A percentile compares a stretch with the other conserved stretches of the same genome.
Evolutionary conservation across 1,284 basidiomycete genomes (phyloP).

Genomic region (Puccinia novopanici): DNA sequence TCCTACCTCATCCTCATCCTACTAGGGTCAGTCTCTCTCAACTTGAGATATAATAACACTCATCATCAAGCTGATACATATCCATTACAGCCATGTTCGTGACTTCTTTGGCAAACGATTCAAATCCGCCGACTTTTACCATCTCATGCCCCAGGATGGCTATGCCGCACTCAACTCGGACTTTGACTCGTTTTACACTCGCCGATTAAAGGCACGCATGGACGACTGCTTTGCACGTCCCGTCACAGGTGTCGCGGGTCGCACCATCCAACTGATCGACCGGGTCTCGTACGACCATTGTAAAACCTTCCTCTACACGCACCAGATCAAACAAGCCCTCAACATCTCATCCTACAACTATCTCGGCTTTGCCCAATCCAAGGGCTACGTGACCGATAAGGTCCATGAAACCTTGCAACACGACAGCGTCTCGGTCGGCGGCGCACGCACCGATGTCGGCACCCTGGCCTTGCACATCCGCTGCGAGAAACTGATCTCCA

Average conservation of each 20-base stretch:
- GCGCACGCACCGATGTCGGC: constrained; percentile 78
- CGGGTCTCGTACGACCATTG: constrained; percentile 81
- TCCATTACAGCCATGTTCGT: constrained; percentile 80
- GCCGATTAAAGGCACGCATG: constrained; percentile 87
- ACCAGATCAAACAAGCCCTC: constrained; percentile 79
- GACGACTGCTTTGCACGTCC: constrained; percentile 96
- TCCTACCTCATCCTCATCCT: constrained; percentile 53
- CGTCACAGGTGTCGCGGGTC: constrained; percentile 89
- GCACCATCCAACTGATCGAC: constrained; percentile 85
- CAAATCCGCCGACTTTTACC: constrained; percentile 71
- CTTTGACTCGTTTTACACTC: constrained; percentile 98
- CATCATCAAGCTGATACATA: constrained; percentile 36
- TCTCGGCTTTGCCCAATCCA: constrained; percentile 93
- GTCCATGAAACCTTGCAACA: constrained; percentile 66
- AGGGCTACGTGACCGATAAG: constrained; percentile 88
- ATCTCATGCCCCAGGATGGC: constrained; percentile 79
- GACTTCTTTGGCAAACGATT: constrained; percentile 93
- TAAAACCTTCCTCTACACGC: constrained; percentile 75
- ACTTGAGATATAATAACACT: background rate
- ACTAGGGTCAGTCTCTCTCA: constrained; percentile 65
- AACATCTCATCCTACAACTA: constrained; percentile 99
- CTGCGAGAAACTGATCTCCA: constrained; percentile 83
- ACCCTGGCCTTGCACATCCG: constrained; percentile 79
- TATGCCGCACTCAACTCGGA: constrained; percentile 96
- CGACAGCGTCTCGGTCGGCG: constrained; percentile 73